phyloP scores from a whole-genome alignment of 176 grass and related monocot genomes.

The Lolium perenne region DNA sequence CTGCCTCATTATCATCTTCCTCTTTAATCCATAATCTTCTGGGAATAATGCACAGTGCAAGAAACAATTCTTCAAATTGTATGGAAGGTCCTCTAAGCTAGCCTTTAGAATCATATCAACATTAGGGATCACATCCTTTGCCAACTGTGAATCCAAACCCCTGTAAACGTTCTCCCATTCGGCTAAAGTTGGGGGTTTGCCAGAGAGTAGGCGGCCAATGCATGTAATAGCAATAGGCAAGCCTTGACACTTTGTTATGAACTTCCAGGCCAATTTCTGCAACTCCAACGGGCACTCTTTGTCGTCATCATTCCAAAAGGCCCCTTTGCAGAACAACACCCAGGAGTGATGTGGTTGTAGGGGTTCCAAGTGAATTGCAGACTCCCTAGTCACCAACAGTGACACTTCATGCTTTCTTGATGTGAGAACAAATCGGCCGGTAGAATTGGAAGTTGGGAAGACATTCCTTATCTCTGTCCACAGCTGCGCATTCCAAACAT shows the following conservation, averaged over 20 bases:
- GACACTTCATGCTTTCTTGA: slow-evolving; percentile 11
- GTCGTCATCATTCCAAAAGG: neutral
- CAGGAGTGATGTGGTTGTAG: neutral
- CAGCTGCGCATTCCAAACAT: neutral
- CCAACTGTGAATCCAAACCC: neutral
- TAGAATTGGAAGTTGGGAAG: neutral
- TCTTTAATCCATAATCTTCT: neutral
- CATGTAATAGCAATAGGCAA: slow-evolving; percentile 13
- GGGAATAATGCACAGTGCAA: neutral
- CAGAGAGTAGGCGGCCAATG: neutral
- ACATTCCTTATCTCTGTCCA: neutral
- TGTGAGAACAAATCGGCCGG: neutral
- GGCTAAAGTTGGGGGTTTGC: neutral
- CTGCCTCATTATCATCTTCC: neutral
- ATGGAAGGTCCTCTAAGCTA: neutral
- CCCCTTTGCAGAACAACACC: neutral
- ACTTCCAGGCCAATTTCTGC: neutral
- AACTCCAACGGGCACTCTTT: neutral
- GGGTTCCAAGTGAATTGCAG: neutral
- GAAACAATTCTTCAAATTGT: neutral
- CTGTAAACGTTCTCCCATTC: neutral
- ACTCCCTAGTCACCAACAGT: neutral
- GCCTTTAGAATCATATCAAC: neutral
- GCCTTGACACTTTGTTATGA: slow-evolving; percentile 12
- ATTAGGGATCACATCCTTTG: neutral